A percentile compares a stretch with the other conserved stretches of the same genome.
Evolutionary conservation across 345 rosid species (phyloP).

Genomic region (Lumnitzera littorea): DNA sequence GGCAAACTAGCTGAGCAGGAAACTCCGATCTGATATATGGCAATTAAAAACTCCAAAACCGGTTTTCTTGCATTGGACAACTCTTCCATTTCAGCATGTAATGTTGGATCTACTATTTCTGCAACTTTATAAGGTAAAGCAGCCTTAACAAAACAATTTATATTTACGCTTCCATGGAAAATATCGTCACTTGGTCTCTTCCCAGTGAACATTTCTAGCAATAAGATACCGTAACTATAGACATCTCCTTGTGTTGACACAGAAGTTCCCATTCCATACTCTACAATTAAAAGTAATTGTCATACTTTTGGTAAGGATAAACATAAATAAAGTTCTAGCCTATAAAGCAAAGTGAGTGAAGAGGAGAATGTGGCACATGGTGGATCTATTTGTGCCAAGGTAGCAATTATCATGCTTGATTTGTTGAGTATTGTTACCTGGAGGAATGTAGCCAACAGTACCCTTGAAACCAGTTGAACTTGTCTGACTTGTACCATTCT

Average conservation of each 20-base stretch:
- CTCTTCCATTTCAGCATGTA: not conserved
- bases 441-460: conserved; percentile 10
- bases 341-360: not conserved
- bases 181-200: conserved; percentile 10
- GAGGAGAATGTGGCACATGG: too few relatives aligned
- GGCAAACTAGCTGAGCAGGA: conserved; percentile 7
- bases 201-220: conserved; percentile 11
- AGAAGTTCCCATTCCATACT: conserved; percentile 13
- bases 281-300: not conserved
- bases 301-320: too few relatives aligned
- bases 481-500: not conserved
- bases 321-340: too few relatives aligned
- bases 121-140: conserved; percentile 1
- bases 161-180: conserved; percentile 5
- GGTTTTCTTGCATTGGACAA: too few relatives aligned
- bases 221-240: too few relatives aligned
- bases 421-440: not conserved
- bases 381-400: too few relatives aligned
- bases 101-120: conserved; percentile 4
- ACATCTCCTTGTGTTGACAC: conserved; percentile 12
- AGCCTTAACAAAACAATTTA: conserved; percentile 3
- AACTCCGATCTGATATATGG: conserved; percentile 1
- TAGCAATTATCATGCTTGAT: too few relatives aligned
- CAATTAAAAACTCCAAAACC: not conserved
- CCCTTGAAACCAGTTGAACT: conserved; percentile 6